Percentiles rank a stretch among this genome's conserved stretches.
Evolutionary conservation across 371 early-diverging fungal genomes (phyloP).

Genomic region (Sporodiniella umbellata): DNA sequence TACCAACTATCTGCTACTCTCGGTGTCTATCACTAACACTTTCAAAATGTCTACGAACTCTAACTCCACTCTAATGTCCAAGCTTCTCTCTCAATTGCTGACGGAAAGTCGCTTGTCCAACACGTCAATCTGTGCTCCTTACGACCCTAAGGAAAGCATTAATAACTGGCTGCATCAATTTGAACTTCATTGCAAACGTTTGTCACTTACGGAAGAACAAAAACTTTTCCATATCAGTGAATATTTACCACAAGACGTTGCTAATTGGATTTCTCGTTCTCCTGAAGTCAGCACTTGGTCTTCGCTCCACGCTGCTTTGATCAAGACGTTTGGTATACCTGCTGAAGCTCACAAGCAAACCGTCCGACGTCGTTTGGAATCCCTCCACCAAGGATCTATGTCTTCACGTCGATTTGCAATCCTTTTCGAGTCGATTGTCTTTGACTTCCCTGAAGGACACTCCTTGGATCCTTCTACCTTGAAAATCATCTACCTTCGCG

Average conservation of each 20-base stretch:
- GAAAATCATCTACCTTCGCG: conserved; percentile 1
- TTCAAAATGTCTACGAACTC: not conserved
- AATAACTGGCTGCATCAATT: conserved; percentile 8
- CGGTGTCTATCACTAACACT: conserved; percentile 2
- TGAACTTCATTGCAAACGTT: conserved; percentile 3
- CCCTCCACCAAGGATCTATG: not conserved
- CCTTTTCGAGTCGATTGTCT: conserved; percentile 2
- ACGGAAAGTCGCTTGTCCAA: conserved; percentile 2
- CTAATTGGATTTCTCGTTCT: conserved; percentile 3
- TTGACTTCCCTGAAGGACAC: conserved; percentile 3
- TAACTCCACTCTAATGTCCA: conserved; percentile 1
- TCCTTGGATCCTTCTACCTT: not conserved
- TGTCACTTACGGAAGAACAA: conserved; percentile 1
- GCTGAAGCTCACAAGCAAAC: conserved; percentile 1
- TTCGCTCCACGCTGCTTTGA: conserved; percentile 1
- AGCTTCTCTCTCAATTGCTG: conserved; percentile 1
- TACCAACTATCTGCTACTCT: not conserved
- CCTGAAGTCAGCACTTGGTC: not conserved
- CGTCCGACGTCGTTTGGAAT: conserved; percentile 6
- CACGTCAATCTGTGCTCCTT: not conserved
- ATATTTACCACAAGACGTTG: conserved; percentile 2
- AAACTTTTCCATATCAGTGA: conserved; percentile 2
- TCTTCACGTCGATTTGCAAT: conserved; percentile 6
- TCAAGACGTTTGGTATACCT: conserved; percentile 5
- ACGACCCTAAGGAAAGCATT: conserved; percentile 8